phyloP scores from a whole-genome alignment of 2,329 filamentous ascomycete genomes.

The Exserohilum rostratum region DNA sequence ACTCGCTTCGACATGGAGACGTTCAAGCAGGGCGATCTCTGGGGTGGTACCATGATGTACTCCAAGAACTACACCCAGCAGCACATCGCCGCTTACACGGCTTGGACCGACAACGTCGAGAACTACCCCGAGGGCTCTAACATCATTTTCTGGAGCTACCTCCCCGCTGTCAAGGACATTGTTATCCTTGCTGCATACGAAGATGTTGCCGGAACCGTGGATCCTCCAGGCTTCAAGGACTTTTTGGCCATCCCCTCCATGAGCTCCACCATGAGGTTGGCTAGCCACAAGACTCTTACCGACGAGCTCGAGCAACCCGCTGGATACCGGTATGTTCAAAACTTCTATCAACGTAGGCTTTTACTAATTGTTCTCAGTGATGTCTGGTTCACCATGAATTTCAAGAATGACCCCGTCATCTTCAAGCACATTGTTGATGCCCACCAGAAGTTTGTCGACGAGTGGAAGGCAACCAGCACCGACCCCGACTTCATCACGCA shows the following conservation, averaged over 20 bases:
- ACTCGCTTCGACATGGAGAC: slow-evolving; percentile 26
- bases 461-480: slow-evolving; percentile 16
- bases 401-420: slow-evolving; percentile 26
- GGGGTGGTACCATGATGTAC: slow-evolving; percentile 27
- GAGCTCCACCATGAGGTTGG: slow-evolving; percentile 26
- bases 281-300: slow-evolving; percentile 29
- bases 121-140: slow-evolving; percentile 30
- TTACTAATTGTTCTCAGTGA: slow-evolving; percentile 18
- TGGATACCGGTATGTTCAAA: slow-evolving; percentile 27
- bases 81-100: slow-evolving; percentile 27
- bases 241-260: slow-evolving; percentile 26
- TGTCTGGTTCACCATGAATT: slow-evolving; percentile 34
- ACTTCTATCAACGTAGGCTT: not conserved
- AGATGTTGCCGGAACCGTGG: slow-evolving; percentile 26
- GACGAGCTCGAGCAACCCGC: slow-evolving; percentile 32
- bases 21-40: slow-evolving; percentile 31
- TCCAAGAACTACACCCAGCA: slow-evolving; percentile 19
- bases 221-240: slow-evolving; percentile 26
- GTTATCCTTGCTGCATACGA: slow-evolving; percentile 29
- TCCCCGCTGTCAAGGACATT: slow-evolving; percentile 19
- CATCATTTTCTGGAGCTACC: slow-evolving; percentile 34
- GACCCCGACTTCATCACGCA: slow-evolving; percentile 32
- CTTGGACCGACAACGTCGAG: slow-evolving; percentile 31
- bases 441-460: slow-evolving; percentile 26
- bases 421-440: slow-evolving; percentile 27